These are phyloP conservation scores for Hypoxylon fragiforme DNA, from an alignment of 495 filamentous ascomycete genomes.

Conservation along the genomic window DNA sequence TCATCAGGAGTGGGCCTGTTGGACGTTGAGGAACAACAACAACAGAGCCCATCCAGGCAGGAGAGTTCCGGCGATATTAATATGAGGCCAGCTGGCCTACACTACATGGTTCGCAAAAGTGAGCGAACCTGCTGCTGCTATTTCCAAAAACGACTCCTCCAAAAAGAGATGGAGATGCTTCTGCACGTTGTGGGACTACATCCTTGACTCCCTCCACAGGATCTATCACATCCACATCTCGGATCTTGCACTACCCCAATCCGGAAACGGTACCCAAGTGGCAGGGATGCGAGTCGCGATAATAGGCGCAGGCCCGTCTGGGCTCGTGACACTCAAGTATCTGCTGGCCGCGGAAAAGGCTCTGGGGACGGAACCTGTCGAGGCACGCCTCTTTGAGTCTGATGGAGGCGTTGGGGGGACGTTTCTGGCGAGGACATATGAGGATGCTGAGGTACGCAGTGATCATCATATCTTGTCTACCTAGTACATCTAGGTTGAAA, in stretches of 20 bases:
- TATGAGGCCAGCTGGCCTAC: neutral
- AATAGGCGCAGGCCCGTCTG: constrained; percentile 51
- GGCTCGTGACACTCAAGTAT: constrained; percentile 51
- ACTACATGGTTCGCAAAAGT: neutral
- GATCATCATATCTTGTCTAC: too few species aligned
- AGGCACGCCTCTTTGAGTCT: constrained; percentile 39
- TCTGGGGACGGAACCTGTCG: constrained; percentile 39
- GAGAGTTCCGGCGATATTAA: constrained; percentile 13
- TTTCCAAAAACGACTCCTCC: constrained; percentile 5
- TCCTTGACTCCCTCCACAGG: constrained; percentile 20
- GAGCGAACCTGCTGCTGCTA: neutral
- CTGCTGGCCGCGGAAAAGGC: constrained; percentile 39
- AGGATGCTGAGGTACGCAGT: constrained; percentile 39
- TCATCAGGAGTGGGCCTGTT: constrained; percentile 11
- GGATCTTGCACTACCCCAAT: constrained; percentile 23
- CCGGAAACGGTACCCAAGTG: constrained; percentile 13
- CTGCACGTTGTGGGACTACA: constrained; percentile 22
- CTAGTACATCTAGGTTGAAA: too few species aligned
- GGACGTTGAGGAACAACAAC: constrained; percentile 16
- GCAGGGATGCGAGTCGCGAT: constrained; percentile 41
- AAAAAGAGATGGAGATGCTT: too few species aligned
- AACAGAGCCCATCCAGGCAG: too few species aligned
- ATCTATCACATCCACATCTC: constrained; percentile 19
- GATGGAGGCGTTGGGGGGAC: constrained; percentile 38
- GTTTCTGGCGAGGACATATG: constrained; percentile 40